Percentiles rank a stretch among this genome's conserved stretches.
phyloP scores from a whole-genome alignment of 306 rosid genomes.

The Hippophae rhamnoides region DNA sequence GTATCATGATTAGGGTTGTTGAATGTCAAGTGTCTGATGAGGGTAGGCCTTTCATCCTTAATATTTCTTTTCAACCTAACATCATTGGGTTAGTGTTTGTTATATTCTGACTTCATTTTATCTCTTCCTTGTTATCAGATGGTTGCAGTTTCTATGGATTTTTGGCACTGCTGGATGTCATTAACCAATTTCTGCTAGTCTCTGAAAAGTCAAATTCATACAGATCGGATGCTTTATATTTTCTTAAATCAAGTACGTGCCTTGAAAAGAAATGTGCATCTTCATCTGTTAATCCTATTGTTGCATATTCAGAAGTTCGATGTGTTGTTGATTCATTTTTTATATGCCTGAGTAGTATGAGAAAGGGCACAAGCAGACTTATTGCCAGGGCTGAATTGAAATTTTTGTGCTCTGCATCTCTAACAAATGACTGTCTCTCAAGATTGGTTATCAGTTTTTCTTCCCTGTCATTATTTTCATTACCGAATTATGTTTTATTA shows the following conservation, averaged over 20 bases:
- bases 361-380: constrained; percentile 32
- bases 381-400: constrained; percentile 44
- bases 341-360: constrained; percentile 32
- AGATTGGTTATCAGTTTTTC: constrained; percentile 46
- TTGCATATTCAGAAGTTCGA: constrained; percentile 43
- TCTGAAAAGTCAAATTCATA: constrained; percentile 54
- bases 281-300: constrained; percentile 25
- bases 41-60: constrained; percentile 42
- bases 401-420: constrained; percentile 47
- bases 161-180: constrained; percentile 44
- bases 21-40: constrained; percentile 57
- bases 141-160: constrained; percentile 43
- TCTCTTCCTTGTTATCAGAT: constrained; percentile 34
- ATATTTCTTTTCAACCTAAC: constrained; percentile 7
- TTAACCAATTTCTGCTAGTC: constrained; percentile 45
- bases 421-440: constrained; percentile 43
- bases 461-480: constrained; percentile 38
- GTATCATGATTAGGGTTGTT: constrained; percentile 45
- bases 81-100: not conserved
- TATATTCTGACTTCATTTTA: not conserved
- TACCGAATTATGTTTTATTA: constrained; percentile 34
- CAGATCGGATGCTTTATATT: constrained; percentile 69
- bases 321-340: constrained; percentile 40
- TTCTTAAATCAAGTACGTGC: constrained; percentile 45
- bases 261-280: constrained; percentile 27